A percentile compares a stretch with the other conserved stretches of the same genome.
Evolutionary conservation across 768 basidiomycete species (phyloP).

Genomic region (Hebeloma cylindrosporum): DNA sequence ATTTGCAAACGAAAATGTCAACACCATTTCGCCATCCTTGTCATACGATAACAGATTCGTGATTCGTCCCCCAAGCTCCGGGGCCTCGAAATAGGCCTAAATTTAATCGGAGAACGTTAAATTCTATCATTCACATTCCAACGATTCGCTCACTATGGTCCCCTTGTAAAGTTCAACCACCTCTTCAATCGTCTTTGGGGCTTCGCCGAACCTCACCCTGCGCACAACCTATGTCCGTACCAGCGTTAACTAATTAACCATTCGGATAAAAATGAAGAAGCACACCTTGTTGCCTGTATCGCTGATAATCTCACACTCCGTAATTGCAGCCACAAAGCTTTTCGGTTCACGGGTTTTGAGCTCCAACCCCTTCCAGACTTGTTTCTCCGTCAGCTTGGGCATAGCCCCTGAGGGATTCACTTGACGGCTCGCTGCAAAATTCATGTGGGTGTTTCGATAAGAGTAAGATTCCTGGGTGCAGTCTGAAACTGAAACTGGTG

Average conservation of each 20-base stretch:
- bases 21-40: conserved; percentile 20
- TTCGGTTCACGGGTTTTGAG: conserved; percentile 27
- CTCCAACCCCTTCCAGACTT: conserved; percentile 29
- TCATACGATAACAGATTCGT: conserved; percentile 29
- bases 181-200: conserved; percentile 18
- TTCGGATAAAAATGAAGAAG: not conserved
- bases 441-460: too few species aligned
- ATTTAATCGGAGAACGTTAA: too few species aligned
- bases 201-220: conserved; percentile 17
- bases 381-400: conserved; percentile 26
- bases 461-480: too few species aligned
- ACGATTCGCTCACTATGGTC: conserved; percentile 29
- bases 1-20: conserved; percentile 30
- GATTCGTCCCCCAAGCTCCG: conserved; percentile 16
- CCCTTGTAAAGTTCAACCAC: conserved; percentile 21
- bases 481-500: too few species aligned
- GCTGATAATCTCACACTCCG: conserved; percentile 20
- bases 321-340: conserved; percentile 24
- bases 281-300: conserved; percentile 22
- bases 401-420: conserved; percentile 25
- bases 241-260: too few species aligned
- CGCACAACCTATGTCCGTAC: conserved; percentile 14
- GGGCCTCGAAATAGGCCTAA: conserved; percentile 29
- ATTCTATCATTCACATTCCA: too few species aligned
- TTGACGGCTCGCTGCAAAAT: conserved; percentile 26